phyloP scores from a whole-genome alignment of 441 rosid species.

The Mallotus repandus region DNA sequence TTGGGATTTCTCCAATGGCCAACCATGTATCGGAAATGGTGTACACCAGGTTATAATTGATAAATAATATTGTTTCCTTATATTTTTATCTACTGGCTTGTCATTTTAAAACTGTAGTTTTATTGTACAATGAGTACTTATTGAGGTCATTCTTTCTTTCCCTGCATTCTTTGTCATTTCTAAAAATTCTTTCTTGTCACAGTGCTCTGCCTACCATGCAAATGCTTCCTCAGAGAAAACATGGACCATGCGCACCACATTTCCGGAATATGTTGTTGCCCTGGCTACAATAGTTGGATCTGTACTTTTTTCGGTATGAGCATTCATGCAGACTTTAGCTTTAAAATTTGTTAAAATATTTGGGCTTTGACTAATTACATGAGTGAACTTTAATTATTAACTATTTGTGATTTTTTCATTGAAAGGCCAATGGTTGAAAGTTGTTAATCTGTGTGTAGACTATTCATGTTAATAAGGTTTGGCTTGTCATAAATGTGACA shows the following conservation, averaged over 20 bases:
- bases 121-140: constrained; percentile 1
- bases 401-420: neutral
- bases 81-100: neutral
- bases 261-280: constrained; percentile 98
- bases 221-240: constrained; percentile 83
- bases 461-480: neutral
- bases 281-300: constrained; percentile 98
- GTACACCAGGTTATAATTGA: constrained; percentile 52
- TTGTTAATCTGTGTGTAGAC: neutral
- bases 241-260: constrained; percentile 93
- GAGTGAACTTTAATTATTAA: neutral
- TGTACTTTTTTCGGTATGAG: constrained; percentile 84
- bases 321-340: constrained; percentile 19
- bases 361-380: neutral
- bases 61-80: neutral
- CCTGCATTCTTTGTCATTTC: constrained; percentile 11
- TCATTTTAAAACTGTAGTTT: neutral
- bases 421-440: constrained; percentile 2
- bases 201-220: constrained; percentile 89
- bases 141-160: constrained; percentile 12
- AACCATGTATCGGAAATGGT: constrained; percentile 66
- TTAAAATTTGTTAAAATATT: constrained; percentile 12
- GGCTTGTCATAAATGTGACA: neutral
- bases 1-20: constrained; percentile 57
- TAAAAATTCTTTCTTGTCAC: constrained; percentile 22